phyloP scores from a whole-genome alignment of 1,284 basidiomycete species.

The Boletus semigastroideus region DNA sequence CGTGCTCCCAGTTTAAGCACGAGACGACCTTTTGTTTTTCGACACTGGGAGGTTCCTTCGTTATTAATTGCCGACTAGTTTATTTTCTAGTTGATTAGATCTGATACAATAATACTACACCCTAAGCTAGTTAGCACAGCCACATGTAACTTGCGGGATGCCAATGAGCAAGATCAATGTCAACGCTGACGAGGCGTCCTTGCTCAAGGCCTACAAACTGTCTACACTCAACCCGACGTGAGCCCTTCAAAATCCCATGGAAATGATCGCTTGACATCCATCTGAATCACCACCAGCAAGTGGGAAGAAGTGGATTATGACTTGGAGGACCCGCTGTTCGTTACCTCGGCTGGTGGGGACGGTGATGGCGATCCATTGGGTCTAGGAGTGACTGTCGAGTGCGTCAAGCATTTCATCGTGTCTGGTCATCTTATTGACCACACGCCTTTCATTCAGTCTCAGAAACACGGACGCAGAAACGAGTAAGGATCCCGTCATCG shows the following conservation, averaged over 20 bases:
- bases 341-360: slow-evolving; percentile 52
- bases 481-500: slow-evolving; percentile 41
- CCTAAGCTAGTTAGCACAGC: slow-evolving; percentile 11
- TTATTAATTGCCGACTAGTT: neutral
- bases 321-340: slow-evolving; percentile 63
- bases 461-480: slow-evolving; percentile 71
- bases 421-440: slow-evolving; percentile 8
- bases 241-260: slow-evolving; percentile 16
- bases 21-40: too few species aligned
- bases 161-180: slow-evolving; percentile 53
- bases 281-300: slow-evolving; percentile 49
- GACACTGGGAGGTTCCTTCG: slow-evolving; percentile 6
- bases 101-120: slow-evolving; percentile 7
- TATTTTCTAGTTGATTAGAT: slow-evolving; percentile 5
- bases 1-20: slow-evolving; percentile 55
- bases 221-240: slow-evolving; percentile 70
- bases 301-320: slow-evolving; percentile 85
- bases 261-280: slow-evolving; percentile 6
- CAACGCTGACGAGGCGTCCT: slow-evolving; percentile 64
- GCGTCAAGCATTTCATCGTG: slow-evolving; percentile 26
- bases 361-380: slow-evolving; percentile 71
- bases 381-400: slow-evolving; percentile 63
- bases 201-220: slow-evolving; percentile 75
- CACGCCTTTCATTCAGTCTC: slow-evolving; percentile 42
- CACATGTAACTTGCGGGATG: slow-evolving; percentile 20